Evolutionary conservation across 2,329 filamentous ascomycete genomes (phyloP).

Genomic region (Fusarium buxicola): DNA sequence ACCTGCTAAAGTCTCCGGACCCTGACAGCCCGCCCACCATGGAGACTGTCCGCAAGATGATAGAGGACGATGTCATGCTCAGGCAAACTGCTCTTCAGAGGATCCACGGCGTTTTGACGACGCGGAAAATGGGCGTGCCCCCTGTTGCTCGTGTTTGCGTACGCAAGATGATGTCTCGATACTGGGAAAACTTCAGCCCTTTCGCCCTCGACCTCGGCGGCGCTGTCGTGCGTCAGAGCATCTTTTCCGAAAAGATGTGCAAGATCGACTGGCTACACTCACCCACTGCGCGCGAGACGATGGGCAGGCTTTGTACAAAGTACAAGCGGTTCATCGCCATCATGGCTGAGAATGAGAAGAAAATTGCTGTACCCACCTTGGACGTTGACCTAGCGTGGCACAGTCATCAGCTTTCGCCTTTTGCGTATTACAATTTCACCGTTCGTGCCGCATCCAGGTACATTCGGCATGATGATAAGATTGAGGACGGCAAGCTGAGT

Average conservation of each 20-base stretch:
- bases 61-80: conserved; percentile 59
- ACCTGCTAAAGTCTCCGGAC: conserved; percentile 50
- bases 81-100: conserved; percentile 42
- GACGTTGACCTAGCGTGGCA: conserved; percentile 85
- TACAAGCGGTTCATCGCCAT: conserved; percentile 73
- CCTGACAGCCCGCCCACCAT: conserved; percentile 56
- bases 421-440: conserved; percentile 71
- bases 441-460: conserved; percentile 63
- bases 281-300: conserved; percentile 71
- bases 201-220: conserved; percentile 75
- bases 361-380: conserved; percentile 74
- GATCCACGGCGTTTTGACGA: conserved; percentile 31
- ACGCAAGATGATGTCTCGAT: conserved; percentile 76
- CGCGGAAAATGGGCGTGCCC: neutral
- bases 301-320: conserved; percentile 72
- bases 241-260: conserved; percentile 79
- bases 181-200: conserved; percentile 74
- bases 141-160: conserved; percentile 57
- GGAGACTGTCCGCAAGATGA: conserved; percentile 60
- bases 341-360: conserved; percentile 60
- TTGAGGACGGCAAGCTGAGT: conserved; percentile 74
- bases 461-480: conserved; percentile 87
- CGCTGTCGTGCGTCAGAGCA: conserved; percentile 73
- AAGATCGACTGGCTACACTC: conserved; percentile 83
- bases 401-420: conserved; percentile 79